Evolutionary conservation across 176 grass and related monocot genomes (phyloP).

Genomic region (Oryza coarctata): DNA sequence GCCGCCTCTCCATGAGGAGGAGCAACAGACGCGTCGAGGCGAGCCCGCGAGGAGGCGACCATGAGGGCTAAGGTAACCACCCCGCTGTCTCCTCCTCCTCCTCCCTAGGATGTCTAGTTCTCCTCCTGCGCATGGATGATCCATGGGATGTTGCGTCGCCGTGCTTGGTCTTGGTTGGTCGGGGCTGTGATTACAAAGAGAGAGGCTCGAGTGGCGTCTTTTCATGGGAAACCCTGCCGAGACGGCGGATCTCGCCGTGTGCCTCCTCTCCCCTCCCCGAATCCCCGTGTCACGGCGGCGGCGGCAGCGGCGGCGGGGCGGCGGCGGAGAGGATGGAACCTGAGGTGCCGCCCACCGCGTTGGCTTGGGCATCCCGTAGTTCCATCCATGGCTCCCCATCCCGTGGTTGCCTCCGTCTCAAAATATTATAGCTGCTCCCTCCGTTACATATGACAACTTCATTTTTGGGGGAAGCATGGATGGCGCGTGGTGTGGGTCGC

Average conservation of each 20-base stretch:
- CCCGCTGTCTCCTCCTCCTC: too few species aligned
- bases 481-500: background rate
- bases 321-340: background rate
- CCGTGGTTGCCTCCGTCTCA: background rate
- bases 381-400: background rate
- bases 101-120: background rate
- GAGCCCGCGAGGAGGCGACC: conserved; percentile 19
- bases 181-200: conserved; percentile 56
- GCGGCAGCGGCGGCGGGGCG: background rate
- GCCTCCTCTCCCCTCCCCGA: background rate
- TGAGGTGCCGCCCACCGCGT: conserved; percentile 37
- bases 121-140: background rate
- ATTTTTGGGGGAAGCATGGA: background rate
- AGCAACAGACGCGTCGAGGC: conserved; percentile 16
- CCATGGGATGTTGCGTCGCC: background rate
- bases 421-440: too few species aligned
- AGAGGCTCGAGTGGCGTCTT: conserved; percentile 48
- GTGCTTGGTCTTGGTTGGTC: background rate
- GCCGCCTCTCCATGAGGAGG: background rate
- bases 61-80: conserved; percentile 77
- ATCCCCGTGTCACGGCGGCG: background rate
- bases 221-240: background rate
- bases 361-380: conserved; percentile 40
- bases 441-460: background rate
- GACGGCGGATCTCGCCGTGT: conserved; percentile 20